A percentile compares a stretch with the other conserved stretches of the same genome.
Evolutionary conservation across 257 asterid genomes (phyloP).

Genomic region (Cordia subcordata): DNA sequence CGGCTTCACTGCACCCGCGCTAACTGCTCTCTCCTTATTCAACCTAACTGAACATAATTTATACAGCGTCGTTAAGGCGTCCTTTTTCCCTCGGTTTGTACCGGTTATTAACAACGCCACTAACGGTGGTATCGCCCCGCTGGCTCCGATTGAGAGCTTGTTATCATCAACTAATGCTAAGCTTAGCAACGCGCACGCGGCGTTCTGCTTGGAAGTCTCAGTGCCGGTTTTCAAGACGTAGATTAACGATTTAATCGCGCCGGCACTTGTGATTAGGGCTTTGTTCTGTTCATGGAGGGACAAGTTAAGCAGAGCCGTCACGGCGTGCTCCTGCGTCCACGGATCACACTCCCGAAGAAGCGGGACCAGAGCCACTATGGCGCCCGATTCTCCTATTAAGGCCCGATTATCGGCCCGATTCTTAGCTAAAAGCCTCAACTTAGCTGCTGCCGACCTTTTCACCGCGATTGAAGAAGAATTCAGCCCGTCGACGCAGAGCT

Average conservation of each 20-base stretch:
- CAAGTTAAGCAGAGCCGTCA: constrained; percentile 75
- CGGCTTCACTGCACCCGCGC: constrained; percentile 77
- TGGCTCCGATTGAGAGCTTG: constrained; percentile 76
- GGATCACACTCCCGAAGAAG: constrained; percentile 79
- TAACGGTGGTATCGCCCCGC: constrained; percentile 85
- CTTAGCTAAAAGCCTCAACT: constrained; percentile 66
- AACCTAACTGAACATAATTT: constrained; percentile 61
- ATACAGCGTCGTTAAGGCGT: constrained; percentile 81
- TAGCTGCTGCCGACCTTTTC: constrained; percentile 86
- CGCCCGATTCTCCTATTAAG: constrained; percentile 86
- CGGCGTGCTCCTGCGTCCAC: constrained; percentile 81
- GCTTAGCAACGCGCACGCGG: constrained; percentile 83
- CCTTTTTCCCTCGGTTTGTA: constrained; percentile 79
- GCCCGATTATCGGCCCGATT: constrained; percentile 87
- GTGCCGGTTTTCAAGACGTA: constrained; percentile 84
- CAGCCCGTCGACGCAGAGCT: constrained; percentile 68
- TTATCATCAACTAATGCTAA: constrained; percentile 75
- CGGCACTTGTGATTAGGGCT: constrained; percentile 46
- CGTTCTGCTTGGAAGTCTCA: constrained; percentile 82
- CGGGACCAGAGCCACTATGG: constrained; percentile 66
- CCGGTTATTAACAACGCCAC: constrained; percentile 70
- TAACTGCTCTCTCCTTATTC: constrained; percentile 90
- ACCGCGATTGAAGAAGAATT: constrained; percentile 59
- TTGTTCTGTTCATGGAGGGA: constrained; percentile 79
- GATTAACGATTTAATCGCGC: constrained; percentile 66